Evolutionary conservation across 352 stramenopile species (phyloP), one percentile per base, ranked within the genome.

Genomic region (Globisporangium emineosum): DNA sequence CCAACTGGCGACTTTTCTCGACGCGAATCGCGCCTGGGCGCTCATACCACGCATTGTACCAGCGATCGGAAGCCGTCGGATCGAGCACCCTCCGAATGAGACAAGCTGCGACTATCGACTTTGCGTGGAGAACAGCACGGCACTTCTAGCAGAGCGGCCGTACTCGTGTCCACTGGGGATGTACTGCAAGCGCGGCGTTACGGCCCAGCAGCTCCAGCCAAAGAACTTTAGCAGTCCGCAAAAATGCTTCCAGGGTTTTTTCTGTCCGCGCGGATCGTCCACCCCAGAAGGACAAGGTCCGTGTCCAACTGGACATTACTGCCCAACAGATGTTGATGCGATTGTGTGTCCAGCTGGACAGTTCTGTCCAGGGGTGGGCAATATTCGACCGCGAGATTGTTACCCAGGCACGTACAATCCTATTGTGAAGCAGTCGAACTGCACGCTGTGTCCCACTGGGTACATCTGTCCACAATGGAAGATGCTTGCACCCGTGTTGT

Each of bases 281-380:
- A 96, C 88, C 10, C 94, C 97, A 6, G 92, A 99, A 70, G 97
- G 97, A 3, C 73, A 80, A 60, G 97, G 97, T 0, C 88, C 97
- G 9, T 99, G 97, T 61, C 96, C 94, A 17, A 96, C 93, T 9
- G 97, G 96, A 8, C 93, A 98, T 72, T 99, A 97, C 70, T 99
- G 97, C 59, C 91, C 94, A 1, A 94, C 85, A 17, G 69, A 94
- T 55, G 88, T 90, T 6, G 75, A 96, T 33, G 96, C 97, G 0
- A 78, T 99, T 27, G 76, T 86, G 23, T 99, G 97, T 69, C 93
- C 91, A 30, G 66, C 78, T n/a, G 97, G 96, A 0, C 77, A 96
- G 60, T 98, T 96, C 64, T 99, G 97, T 72, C 92, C 97, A 19
- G 96, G 96, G 19, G 88, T 98, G 9, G 96, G 89, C 13, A 99